Base-by-base conservation (phyloP, 2,329 filamentous ascomycete genomes). In the Nothopassalora personata region DNA sequence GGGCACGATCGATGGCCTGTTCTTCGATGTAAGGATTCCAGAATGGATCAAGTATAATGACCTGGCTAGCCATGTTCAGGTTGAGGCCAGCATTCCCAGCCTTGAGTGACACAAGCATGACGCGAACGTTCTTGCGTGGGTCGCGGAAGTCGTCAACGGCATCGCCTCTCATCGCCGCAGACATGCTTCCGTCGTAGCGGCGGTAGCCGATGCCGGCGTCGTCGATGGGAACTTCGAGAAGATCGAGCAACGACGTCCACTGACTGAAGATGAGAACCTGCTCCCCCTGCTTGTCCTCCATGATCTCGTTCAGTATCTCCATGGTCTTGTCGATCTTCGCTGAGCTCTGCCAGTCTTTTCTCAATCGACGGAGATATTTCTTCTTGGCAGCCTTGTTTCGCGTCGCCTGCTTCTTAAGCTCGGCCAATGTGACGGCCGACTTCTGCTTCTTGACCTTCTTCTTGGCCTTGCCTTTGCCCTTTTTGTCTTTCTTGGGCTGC, bases 21-120 rank as follows among this genome's bases (percentile, higher is more conserved):
- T 91, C 90, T 75, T 96, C 92, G 52, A 95, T 88, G 70, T 88
- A 96, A 0, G 91, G 92, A 64, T 96, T 97, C 90, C 91, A 96
- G 76, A 95, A 96, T 0, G 91, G 91, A 71, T 96, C 91, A 70
- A 96, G 85, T 64, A 96, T 89, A 72, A 97, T 90, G 65, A 96
- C 90, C 63, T 91, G 87, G 1, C 86, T 90, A 0, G 91, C 92
- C 18, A 86, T 84, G 43, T 88, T 90, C 23, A 97, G 81, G 69
- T 97, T 97, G 49, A 97, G 82, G 1, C 92, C 92, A 0, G 91
- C 86, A 67, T 93, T 93, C 34, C 90, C 90, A 1, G 90, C 89
- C 67, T 90, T 90, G 52, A 93, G 79, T 1, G 88, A 91, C 1
- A 92, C 83, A 3, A 94, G 80, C 81, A 94, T 89, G 70, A 93